Evolutionary conservation across 441 rosid species (phyloP), one percentile per base, ranked within the genome.

Genomic region (California macrophylla): DNA sequence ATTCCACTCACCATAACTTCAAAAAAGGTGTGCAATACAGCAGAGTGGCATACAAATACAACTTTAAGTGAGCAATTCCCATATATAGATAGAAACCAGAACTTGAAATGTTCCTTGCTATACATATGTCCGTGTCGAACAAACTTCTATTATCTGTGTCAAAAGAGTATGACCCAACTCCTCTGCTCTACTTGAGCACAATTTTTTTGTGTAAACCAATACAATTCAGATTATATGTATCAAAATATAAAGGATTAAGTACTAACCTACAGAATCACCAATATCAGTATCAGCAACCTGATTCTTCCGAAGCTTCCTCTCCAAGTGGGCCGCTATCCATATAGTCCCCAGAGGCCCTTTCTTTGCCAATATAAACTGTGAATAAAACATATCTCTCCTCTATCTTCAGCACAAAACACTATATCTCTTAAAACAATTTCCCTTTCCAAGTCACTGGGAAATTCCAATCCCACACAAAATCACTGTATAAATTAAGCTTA

Each of bases 321-420:
- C 99, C 83, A 95, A 82, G 80, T 95, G 99, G 54, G 99, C 99
- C 0, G 99, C 99, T 16, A 95, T 95, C 99, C 99, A 95, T 79
- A 95, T 95, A 5, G 99, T 95, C 74, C 99, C 98, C 62, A 95
- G 83, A 66, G 99, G 99, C 71, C 99, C 99, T 85, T 95, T 95
- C 93, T 95, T 95, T 68, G 99, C 99, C 90, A 95, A 82, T 78
- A 95, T 95, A 77, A 95, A 95, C 84, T 95, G 99, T 60, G 99
- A 92, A 77, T 95, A 95, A 82, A 95, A 95, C 99, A 95, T 95
- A 67, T 78, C 76, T 74, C 80, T 47, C 64, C 54, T 25, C 34
- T 61, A 61, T 36, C 64, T 36, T 58, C 68, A 50, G 82, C 66
- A 70, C 10, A 42, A 64, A 82, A 34, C 75, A 83, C 80, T 81